Base-by-base conservation (phyloP, 2,329 filamentous ascomycete species). In the Clonostachys chloroleuca region DNA sequence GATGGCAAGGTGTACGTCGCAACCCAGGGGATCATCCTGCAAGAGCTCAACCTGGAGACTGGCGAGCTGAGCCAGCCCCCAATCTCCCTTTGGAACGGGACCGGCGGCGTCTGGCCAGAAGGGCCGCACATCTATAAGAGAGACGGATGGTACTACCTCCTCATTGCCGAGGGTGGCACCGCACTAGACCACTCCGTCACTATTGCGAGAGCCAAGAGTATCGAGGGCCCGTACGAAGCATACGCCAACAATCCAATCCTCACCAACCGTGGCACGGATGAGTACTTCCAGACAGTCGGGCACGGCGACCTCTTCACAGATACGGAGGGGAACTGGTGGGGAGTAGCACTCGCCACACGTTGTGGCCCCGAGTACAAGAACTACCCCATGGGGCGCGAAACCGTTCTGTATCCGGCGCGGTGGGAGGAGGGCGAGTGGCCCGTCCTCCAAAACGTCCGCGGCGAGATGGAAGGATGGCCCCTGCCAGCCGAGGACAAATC, bases 351-450 rank as follows among this genome's bases (percentile, higher is more conserved):
- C 35, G 52, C 53, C 36, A 46, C 44, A 14, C 49, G 53, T 17
- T 51, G 48, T 43, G 58, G 56, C 42, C 66, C 70, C 0, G 59
- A 60, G 14, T 75, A 60, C 51, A 51, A 56, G 30, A 60, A 62
- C 18, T 78, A 73, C 52, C 74, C 75, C 0, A 78, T 80, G 76
- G 77, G 77, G 1, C 64, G 78, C 9, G 78, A 82, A 55, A 70
- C 73, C 0, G 69, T 78, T 1, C 57, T 79, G 5, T 66, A 64
- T 7, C 67, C 73, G 0, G 74, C 71, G 9, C 70, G 61, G 0
- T 83, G 75, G 78, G 51, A 66, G 0, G 57, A 65, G 12, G 70
- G 66, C 1, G 64, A 70, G 13, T 81, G 74, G 72, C 78, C 77
- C 0, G 40, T 70, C 45, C 50, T 72, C 48, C 41, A 50, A 3